Conservation (phyloP, 2,329 filamentous ascomycete species). For the Epichloe hybrida region DNA sequence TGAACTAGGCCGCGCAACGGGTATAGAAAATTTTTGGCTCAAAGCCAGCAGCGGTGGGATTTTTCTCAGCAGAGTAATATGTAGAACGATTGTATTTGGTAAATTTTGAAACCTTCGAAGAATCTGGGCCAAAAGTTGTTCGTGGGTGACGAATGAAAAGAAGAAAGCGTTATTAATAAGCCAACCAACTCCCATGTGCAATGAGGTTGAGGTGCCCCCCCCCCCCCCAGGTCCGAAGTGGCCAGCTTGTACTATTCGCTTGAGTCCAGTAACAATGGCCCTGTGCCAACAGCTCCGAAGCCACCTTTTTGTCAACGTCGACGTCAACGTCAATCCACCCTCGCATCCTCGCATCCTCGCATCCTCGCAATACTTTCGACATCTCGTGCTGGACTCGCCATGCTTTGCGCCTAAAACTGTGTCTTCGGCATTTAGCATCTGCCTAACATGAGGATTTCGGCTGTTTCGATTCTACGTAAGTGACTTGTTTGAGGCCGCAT, state of each 20-base stretch:
- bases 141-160: no score
- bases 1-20: conserved; percentile 1
- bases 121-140: no score
- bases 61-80: no score
- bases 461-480: conserved; percentile 31
- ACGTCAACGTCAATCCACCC: background rate
- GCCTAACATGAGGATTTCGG: conserved; percentile 27
- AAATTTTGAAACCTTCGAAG: no score
- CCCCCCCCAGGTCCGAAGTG: conserved; percentile 3
- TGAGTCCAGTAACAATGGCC: background rate
- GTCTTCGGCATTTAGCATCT: conserved; percentile 20
- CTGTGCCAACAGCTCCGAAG: background rate
- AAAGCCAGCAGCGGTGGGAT: background rate
- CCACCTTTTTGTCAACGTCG: background rate
- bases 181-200: no score
- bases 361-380: background rate
- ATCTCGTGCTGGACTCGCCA: conserved; percentile 10
- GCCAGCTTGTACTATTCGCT: conserved; percentile 7
- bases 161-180: no score
- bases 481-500: conserved; percentile 5
- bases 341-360: background rate
- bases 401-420: conserved; percentile 13
- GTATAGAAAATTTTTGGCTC: background rate
- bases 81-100: no score
- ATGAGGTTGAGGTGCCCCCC: no score